Evolutionary conservation across 2,329 filamentous ascomycete genomes (phyloP).

Genomic region (Aspergillus brunneoviolaceus): DNA sequence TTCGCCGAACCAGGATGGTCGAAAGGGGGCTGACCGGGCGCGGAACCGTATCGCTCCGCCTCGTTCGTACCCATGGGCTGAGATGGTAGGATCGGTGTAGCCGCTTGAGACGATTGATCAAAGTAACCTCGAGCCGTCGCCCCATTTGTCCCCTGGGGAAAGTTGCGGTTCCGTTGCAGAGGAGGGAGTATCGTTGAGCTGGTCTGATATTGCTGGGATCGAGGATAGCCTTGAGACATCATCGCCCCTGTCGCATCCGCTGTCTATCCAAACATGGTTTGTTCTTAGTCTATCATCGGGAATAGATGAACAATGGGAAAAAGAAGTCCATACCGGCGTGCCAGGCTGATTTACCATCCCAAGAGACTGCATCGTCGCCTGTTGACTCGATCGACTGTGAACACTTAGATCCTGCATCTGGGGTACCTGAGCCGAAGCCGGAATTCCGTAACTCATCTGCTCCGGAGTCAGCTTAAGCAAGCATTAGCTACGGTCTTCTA

Average conservation of each 20-base stretch:
- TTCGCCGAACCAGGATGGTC: constrained; percentile 33
- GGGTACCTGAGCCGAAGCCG: constrained; percentile 32
- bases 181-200: constrained; percentile 37
- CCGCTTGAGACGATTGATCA: constrained; percentile 33
- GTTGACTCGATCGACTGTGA: constrained; percentile 34
- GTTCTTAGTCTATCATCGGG: constrained; percentile 29
- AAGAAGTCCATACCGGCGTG: constrained; percentile 37
- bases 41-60: constrained; percentile 33
- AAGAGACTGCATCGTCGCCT: constrained; percentile 38
- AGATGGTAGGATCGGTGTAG: constrained; percentile 37
- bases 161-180: constrained; percentile 34
- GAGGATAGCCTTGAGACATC: constrained; percentile 38
- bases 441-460: constrained; percentile 39
- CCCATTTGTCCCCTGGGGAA: constrained; percentile 31
- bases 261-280: constrained; percentile 30
- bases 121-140: constrained; percentile 30
- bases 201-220: constrained; percentile 34
- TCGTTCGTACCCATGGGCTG: constrained; percentile 32
- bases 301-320: constrained; percentile 19
- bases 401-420: constrained; percentile 37
- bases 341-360: constrained; percentile 39
- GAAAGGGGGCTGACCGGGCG: constrained; percentile 27
- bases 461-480: constrained; percentile 14
- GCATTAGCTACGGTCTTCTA: not conserved
- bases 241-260: constrained; percentile 38